These are phyloP conservation scores for Raddia distichophylla DNA, from an alignment of 176 grass and related monocot genomes.

Conservation along the genomic window DNA sequence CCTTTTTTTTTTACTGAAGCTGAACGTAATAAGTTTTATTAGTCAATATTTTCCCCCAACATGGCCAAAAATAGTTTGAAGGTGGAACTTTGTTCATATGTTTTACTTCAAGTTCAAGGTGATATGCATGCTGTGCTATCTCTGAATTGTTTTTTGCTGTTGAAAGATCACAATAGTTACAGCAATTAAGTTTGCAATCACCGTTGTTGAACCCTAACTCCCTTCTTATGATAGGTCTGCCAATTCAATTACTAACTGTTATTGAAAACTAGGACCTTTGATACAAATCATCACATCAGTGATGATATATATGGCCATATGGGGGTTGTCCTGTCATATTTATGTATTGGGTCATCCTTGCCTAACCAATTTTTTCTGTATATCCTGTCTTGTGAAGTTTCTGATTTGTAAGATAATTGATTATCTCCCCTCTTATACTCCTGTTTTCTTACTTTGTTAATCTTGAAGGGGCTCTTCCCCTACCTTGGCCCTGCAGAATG, in stretches of 20 bases:
- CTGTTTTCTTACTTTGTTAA: conserved; percentile 46
- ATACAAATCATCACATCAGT: conserved; percentile 7
- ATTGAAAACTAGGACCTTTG: not conserved
- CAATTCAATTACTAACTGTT: conserved; percentile 11
- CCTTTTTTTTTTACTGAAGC: not conserved
- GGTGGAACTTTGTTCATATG: not conserved
- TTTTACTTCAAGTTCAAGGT: conserved; percentile 21
- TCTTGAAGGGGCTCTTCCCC: conserved; percentile 87
- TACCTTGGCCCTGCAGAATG: conserved; percentile 91
- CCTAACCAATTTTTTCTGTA: not conserved
- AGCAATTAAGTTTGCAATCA: not conserved
- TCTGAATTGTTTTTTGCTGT: not conserved
- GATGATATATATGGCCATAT: not conserved
- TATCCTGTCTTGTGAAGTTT: conserved; percentile 10
- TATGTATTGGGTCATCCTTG: not conserved
- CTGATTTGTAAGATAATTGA: not conserved
- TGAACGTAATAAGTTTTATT: not conserved
- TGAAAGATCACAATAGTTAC: conserved; percentile 1
- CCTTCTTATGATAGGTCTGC: not conserved
- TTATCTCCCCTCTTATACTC: not conserved
- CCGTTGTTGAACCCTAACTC: not conserved
- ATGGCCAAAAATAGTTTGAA: conserved; percentile 17
- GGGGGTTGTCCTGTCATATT: not conserved
- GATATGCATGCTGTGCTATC: not conserved
- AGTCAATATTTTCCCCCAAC: not conserved